A percentile compares a stretch with the other conserved stretches of the same genome.
Evolutionary conservation across 768 basidiomycete genomes (phyloP).

Genomic region (Auricularia sp.): DNA sequence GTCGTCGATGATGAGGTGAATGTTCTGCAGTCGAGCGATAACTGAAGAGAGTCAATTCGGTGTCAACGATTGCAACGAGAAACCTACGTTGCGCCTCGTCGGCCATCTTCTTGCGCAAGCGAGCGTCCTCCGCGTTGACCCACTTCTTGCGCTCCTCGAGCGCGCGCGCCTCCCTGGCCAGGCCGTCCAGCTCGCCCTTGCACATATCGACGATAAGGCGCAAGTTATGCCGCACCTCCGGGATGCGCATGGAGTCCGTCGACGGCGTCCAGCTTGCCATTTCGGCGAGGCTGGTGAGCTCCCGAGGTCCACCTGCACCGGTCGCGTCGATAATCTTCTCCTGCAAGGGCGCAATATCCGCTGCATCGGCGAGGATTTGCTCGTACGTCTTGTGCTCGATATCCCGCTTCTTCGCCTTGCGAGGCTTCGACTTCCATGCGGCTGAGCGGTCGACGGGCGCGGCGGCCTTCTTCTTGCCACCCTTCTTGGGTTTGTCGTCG

Average conservation of each 20-base stretch:
- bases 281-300: slow-evolving; percentile 77
- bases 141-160: slow-evolving; percentile 72
- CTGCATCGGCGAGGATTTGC: slow-evolving; percentile 79
- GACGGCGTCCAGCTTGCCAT: slow-evolving; percentile 81
- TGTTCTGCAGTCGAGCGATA: slow-evolving; percentile 63
- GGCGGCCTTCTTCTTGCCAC: slow-evolving; percentile 38
- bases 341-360: slow-evolving; percentile 30
- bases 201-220: slow-evolving; percentile 76
- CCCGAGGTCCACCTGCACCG: slow-evolving; percentile 86
- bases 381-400: slow-evolving; percentile 96
- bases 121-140: slow-evolving; percentile 56
- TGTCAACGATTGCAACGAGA: background rate
- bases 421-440: slow-evolving; percentile 56
- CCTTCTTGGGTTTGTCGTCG: slow-evolving; percentile 38
- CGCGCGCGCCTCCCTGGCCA: slow-evolving; percentile 81
- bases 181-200: slow-evolving; percentile 74
- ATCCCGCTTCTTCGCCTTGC: slow-evolving; percentile 75
- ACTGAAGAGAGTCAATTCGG: slow-evolving; percentile 33
- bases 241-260: slow-evolving; percentile 77
- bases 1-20: slow-evolving; percentile 65
- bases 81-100: slow-evolving; percentile 68
- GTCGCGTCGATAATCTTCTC: slow-evolving; percentile 80
- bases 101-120: slow-evolving; percentile 56
- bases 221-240: slow-evolving; percentile 94
- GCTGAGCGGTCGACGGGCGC: slow-evolving; percentile 51